Evolutionary conservation across 805 yeast species (phyloP).

Genomic region (Saccharomycopsis javanensis): DNA sequence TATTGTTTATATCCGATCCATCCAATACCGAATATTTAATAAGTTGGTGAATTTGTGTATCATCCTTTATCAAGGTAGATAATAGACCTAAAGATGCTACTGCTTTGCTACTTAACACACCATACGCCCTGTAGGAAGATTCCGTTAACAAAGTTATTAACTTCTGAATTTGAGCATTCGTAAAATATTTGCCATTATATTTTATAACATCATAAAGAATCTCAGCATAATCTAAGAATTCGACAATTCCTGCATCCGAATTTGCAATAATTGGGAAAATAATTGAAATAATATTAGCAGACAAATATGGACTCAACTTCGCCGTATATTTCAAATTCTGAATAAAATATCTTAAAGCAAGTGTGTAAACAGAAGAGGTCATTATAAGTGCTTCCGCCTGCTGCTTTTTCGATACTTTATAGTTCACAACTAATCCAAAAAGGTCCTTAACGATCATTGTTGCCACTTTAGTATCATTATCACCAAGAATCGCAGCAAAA

Average conservation of each 20-base stretch:
- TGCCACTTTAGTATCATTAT: not conserved
- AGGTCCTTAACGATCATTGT: not conserved
- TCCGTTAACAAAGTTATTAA: constrained; percentile 2
- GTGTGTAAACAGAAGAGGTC: constrained; percentile 10
- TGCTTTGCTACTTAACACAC: constrained; percentile 12
- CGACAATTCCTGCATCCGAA: not conserved
- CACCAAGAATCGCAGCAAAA: constrained; percentile 3
- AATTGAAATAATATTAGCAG: not conserved
- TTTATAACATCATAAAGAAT: constrained; percentile 14
- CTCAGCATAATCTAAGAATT: constrained; percentile 14
- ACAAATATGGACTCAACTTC: not conserved
- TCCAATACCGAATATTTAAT: constrained; percentile 3
- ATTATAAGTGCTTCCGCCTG: constrained; percentile 4
- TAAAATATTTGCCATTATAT: constrained; percentile 4
- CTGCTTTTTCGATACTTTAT: not conserved
- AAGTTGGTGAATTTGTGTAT: not conserved
- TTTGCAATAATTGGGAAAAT: constrained; percentile 7
- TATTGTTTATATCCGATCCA: not conserved
- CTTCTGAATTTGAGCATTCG: not conserved
- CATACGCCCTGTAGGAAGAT: constrained; percentile 12
- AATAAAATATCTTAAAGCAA: constrained; percentile 17
- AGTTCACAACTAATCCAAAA: constrained; percentile 1
- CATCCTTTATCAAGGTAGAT: not conserved
- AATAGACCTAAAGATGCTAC: constrained; percentile 9
- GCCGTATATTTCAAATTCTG: constrained; percentile 6